Base-by-base conservation (phyloP, 2,329 filamentous ascomycete species). In the Aureobasidium sp. region DNA sequence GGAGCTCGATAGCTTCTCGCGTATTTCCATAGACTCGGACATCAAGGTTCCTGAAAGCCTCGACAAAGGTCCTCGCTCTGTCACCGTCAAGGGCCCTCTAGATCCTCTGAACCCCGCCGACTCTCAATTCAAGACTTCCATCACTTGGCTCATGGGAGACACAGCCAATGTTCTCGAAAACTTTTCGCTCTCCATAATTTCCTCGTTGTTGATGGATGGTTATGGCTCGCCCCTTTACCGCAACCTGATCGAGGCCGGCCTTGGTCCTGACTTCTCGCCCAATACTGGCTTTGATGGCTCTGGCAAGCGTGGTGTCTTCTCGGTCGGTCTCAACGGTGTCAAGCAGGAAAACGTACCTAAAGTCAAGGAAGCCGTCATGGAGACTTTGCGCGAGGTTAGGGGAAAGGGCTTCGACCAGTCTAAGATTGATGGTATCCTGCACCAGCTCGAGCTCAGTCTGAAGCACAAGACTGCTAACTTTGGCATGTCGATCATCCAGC, bases 391-490 rank as follows among this genome's bases (percentile, higher is more conserved):
- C 30, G 85, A 90, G 49, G 84, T 85, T 6, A 82, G 85, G 21
- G 77, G 85, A 30, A 89, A 87, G 63, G 93, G 94, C 0, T 96
- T 99, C 67, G 91, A 94, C 63, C 82, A 87, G 68, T 85, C 87
- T 68, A 99, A 99, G 75, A 90, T 99, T 63, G 90, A 96, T 65
- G 94, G 94, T 3, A 89, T 95, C 65, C 81, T 99, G 59, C 94
- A 99, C 73, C 93, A 97, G 73, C 77, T 97, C 4, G 94, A 99
- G 72, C 81, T 99, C n/a, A 83, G 87, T 0, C 77, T 97, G 53
- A 97, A 97, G 76, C 91, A 99, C 77, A 97, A 97, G 79, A 97
- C 91, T 0, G 90, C 94, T 59, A 91, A 89, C 69, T 99, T 99
- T 71, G 94, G 94, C 14, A 90, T 97, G 81, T 87, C 87, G 21